phyloP scores from a whole-genome alignment of 2,329 filamentous ascomycete genomes.

The Stachybotrys elegans region DNA sequence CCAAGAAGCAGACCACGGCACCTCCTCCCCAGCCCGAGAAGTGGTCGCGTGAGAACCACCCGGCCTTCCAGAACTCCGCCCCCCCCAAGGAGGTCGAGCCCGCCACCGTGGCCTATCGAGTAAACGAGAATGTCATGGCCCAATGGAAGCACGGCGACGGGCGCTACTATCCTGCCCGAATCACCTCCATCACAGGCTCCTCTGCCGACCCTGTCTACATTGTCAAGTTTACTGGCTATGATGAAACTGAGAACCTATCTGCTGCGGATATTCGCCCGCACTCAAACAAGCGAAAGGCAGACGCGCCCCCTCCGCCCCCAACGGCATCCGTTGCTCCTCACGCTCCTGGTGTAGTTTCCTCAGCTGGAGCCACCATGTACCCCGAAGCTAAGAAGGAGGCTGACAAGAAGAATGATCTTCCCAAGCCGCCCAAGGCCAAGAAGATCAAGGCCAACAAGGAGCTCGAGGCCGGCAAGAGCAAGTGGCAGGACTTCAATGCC shows the following conservation, averaged over 20 bases:
- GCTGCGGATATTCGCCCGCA: conserved; percentile 80
- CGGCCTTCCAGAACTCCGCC: conserved; percentile 59
- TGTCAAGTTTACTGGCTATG: conserved; percentile 92
- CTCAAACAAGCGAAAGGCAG: conserved; percentile 79
- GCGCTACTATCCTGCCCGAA: conserved; percentile 84
- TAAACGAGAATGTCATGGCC: conserved; percentile 86
- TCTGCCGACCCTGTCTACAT: conserved; percentile 87
- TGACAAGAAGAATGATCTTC: conserved; percentile 59
- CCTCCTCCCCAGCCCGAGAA: conserved; percentile 59
- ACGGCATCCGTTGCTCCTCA: conserved; percentile 32
- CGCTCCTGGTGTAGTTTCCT: conserved; percentile 43
- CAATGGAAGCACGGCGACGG: conserved; percentile 90
- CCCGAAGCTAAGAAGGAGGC: conserved; percentile 57
- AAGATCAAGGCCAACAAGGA: conserved; percentile 89
- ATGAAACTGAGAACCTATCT: conserved; percentile 74
- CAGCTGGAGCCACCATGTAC: conserved; percentile 53
- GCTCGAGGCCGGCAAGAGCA: conserved; percentile 82
- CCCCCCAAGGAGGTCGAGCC: conserved; percentile 47
- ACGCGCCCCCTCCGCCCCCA: conserved; percentile 65
- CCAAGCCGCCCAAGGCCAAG: conserved; percentile 74
- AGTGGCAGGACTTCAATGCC: conserved; percentile 88
- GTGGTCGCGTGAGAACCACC: conserved; percentile 77
- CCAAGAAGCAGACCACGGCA: conserved; percentile 40
- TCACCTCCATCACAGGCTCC: conserved; percentile 90
- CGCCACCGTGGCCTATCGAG: conserved; percentile 59